Percentiles rank a stretch among this genome's conserved stretches.
These are phyloP conservation scores for Paramyrothecium sp. DNA, from an alignment of 2,329 filamentous ascomycete genomes.

Conservation along the genomic window DNA sequence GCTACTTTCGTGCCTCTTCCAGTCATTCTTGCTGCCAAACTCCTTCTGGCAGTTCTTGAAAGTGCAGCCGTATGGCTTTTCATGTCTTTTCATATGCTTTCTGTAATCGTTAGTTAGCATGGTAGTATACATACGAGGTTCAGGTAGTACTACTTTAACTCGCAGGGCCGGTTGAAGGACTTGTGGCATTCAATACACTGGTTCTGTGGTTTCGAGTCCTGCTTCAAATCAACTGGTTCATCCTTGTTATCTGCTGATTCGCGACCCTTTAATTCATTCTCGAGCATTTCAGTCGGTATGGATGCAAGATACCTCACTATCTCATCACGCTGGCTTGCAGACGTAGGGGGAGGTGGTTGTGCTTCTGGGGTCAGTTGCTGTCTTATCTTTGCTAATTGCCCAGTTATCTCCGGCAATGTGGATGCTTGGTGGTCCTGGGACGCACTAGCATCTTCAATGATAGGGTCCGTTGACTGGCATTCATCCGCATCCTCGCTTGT, in stretches of 20 bases:
- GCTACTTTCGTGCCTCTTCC: conserved; percentile 84
- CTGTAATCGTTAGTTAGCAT: conserved; percentile 37
- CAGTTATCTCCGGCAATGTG: no score
- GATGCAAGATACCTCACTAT: neutral
- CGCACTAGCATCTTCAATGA: no score
- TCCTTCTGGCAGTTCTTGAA: conserved; percentile 64
- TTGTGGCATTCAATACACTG: conserved; percentile 44
- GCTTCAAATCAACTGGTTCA: conserved; percentile 8
- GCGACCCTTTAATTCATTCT: conserved; percentile 24
- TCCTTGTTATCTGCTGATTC: neutral
- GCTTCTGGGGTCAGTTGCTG: no score
- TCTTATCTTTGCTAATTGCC: no score
- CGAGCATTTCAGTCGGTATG: conserved; percentile 29
- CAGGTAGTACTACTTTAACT: conserved; percentile 48
- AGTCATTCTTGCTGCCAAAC: conserved; percentile 94
- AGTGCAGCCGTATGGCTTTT: conserved; percentile 80
- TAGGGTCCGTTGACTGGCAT: no score
- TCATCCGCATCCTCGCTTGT: no score
- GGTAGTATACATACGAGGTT: conserved; percentile 15
- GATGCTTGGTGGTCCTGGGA: no score
- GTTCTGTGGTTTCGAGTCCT: conserved; percentile 10
- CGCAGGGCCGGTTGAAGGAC: conserved; percentile 47
- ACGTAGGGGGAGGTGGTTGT: neutral
- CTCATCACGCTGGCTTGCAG: neutral
- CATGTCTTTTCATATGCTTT: conserved; percentile 83